phyloP scores from a whole-genome alignment of 2,329 filamentous ascomycete species.

The Aspergillus pseudotamarii region DNA sequence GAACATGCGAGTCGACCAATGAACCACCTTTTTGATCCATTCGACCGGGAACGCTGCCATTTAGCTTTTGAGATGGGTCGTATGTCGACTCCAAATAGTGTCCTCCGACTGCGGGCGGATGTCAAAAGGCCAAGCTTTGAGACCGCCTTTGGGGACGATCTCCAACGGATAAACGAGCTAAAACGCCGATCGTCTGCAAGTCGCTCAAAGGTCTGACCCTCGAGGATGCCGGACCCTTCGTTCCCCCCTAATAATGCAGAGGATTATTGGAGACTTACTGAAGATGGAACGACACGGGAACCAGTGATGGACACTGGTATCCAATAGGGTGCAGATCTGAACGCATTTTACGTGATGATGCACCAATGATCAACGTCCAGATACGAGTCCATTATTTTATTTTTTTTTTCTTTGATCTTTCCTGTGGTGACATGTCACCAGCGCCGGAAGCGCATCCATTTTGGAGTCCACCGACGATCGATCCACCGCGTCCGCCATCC shows the following conservation, averaged over 20 bases:
- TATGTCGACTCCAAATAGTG: background rate
- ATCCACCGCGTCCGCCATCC: background rate
- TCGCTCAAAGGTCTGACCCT: constrained; percentile 1
- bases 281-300: background rate
- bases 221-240: background rate
- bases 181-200: constrained; percentile 9
- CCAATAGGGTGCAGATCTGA: background rate
- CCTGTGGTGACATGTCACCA: background rate
- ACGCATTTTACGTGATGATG: background rate
- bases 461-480: background rate
- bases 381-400: background rate
- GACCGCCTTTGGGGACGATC: constrained; percentile 2
- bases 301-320: background rate
- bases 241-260: background rate
- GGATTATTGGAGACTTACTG: background rate
- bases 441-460: background rate
- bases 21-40: background rate
- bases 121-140: background rate
- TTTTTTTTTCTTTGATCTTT: background rate
- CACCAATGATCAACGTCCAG: background rate
- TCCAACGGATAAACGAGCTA: background rate
- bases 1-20: too few species aligned
- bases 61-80: background rate
- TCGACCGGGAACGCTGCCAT: background rate
- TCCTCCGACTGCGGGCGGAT: background rate